Percentiles rank a stretch among this genome's conserved stretches.
phyloP scores from a whole-genome alignment of 2,329 filamentous ascomycete genomes.

The Beauveria brongniartii region DNA sequence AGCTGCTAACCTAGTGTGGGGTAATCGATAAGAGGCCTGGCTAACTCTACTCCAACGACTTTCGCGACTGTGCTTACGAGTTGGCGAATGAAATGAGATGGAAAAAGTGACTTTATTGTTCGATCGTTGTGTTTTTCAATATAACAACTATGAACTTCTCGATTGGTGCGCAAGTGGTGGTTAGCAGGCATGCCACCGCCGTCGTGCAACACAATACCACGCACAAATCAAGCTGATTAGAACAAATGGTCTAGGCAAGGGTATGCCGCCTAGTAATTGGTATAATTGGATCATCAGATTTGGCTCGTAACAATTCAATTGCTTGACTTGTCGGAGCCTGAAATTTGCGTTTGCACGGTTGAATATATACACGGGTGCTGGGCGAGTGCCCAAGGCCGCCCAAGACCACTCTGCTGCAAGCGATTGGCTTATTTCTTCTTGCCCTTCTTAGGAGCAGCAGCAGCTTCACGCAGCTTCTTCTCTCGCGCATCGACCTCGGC shows the following conservation, averaged over 20 bases:
- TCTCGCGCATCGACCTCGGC: constrained; percentile 47
- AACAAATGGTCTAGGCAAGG: neutral
- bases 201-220: too few relatives aligned
- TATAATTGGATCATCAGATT: neutral
- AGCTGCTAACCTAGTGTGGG: constrained; percentile 8
- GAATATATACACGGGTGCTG: constrained; percentile 5
- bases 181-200: too few relatives aligned
- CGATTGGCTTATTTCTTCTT: constrained; percentile 34
- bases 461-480: constrained; percentile 47
- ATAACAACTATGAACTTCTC: too few relatives aligned
- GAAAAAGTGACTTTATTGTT: too few relatives aligned
- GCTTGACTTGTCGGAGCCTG: neutral
- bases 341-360: neutral
- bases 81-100: too few relatives aligned
- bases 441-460: constrained; percentile 40
- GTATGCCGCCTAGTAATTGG: neutral
- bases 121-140: too few relatives aligned
- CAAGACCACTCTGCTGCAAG: neutral
- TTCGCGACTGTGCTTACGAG: neutral
- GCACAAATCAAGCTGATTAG: constrained; percentile 16
- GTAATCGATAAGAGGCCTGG: constrained; percentile 6
- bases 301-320: neutral
- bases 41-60: neutral
- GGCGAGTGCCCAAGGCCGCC: neutral
- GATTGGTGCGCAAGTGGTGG: too few relatives aligned